phyloP scores from a whole-genome alignment of 2,329 filamentous ascomycete species.

The Ceratocystis eucalypticola region DNA sequence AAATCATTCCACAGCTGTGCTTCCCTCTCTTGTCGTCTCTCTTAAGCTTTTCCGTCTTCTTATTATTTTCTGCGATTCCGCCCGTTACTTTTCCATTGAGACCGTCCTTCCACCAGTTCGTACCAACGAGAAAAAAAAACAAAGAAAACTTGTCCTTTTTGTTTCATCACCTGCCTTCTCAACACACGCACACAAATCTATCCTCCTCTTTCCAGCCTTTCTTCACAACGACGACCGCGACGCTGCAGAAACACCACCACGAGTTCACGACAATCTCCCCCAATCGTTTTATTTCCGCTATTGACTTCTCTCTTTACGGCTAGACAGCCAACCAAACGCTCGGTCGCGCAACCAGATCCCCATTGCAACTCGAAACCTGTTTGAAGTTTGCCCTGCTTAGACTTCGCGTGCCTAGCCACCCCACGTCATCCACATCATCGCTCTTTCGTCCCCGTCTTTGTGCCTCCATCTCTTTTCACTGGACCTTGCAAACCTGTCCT shows the following conservation, averaged over 20 bases:
- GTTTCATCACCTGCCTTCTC: not conserved
- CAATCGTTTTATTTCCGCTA: not conserved
- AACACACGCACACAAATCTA: too few relatives aligned
- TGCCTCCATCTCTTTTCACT: not conserved
- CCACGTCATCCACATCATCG: not conserved
- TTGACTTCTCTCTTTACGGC: not conserved
- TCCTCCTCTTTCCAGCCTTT: not conserved
- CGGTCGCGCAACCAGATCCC: not conserved
- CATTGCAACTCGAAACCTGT: not conserved
- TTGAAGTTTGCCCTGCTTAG: not conserved
- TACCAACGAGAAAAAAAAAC: not conserved
- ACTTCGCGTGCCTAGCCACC: not conserved
- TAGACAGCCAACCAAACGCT: not conserved
- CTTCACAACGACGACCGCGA: not conserved
- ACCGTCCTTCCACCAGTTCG: not conserved
- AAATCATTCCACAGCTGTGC: slow-evolving; percentile 7
- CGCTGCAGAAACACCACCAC: not conserved
- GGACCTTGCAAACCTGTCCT: not conserved
- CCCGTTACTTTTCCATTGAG: not conserved
- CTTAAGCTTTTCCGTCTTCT: not conserved
- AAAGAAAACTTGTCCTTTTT: not conserved
- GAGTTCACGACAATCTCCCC: not conserved
- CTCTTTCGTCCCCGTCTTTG: too few relatives aligned
- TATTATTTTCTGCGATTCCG: not conserved
- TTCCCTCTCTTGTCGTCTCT: not conserved